phyloP scores from a whole-genome alignment of 2,329 filamentous ascomycete genomes.

The Penicillium expansum region DNA sequence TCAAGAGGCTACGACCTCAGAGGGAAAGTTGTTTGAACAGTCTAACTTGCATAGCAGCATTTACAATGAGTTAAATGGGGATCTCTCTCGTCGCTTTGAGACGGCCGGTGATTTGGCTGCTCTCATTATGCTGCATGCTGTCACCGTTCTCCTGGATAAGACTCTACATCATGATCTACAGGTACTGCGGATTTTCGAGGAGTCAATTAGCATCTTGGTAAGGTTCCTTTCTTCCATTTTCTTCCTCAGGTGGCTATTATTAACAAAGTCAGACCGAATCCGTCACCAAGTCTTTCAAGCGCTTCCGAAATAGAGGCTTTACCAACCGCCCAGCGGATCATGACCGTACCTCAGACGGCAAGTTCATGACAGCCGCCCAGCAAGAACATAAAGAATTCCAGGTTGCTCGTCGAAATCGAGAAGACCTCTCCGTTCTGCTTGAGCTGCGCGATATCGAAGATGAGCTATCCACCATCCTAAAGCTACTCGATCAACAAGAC shows the following conservation, averaged over 20 bases:
- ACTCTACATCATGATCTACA: constrained; percentile 61
- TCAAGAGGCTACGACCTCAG: constrained; percentile 34
- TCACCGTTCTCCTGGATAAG: constrained; percentile 60
- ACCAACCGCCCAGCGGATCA: constrained; percentile 40
- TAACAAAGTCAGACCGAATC: constrained; percentile 53
- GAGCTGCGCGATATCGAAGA: constrained; percentile 65
- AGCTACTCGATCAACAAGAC: constrained; percentile 58
- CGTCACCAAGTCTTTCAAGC: constrained; percentile 61
- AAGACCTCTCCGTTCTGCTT: constrained; percentile 61
- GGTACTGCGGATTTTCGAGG: constrained; percentile 64
- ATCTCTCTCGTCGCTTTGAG: constrained; percentile 61
- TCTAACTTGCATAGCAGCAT: constrained; percentile 63
- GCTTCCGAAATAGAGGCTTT: constrained; percentile 59
- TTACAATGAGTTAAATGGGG: constrained; percentile 65
- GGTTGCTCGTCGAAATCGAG: constrained; percentile 57
- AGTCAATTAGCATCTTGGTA: constrained; percentile 63
- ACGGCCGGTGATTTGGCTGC: constrained; percentile 62
- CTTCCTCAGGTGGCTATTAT: accelerated
- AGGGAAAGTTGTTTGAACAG: constrained; percentile 41
- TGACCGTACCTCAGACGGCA: constrained; percentile 30
- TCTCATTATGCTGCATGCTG: constrained; percentile 60
- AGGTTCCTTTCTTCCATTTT: constrained; percentile 1
- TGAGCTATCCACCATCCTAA: constrained; percentile 57
- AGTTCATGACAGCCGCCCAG: constrained; percentile 32
- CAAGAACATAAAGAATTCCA: constrained; percentile 47